Percentiles rank a stretch among this genome's conserved stretches.
phyloP scores from a whole-genome alignment of 192 early-diverging fungal species.

The Backusella psychrophila region DNA sequence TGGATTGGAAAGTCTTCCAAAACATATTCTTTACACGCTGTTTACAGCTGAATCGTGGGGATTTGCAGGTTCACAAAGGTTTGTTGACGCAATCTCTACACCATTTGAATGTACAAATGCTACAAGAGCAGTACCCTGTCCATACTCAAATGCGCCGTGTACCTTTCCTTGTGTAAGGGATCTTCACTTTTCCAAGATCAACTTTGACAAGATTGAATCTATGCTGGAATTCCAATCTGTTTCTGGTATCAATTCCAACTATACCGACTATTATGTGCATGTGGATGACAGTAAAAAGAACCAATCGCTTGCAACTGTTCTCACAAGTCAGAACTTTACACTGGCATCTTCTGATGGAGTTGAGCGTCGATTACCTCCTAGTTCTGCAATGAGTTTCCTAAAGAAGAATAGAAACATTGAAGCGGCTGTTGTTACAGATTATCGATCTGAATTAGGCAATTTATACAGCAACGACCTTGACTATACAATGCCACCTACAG shows the following conservation, averaged over 20 bases:
- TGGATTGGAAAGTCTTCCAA: slow-evolving; percentile 43
- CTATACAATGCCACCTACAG: background rate
- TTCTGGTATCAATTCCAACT: slow-evolving; percentile 30
- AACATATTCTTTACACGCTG: slow-evolving; percentile 73
- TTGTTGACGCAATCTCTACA: slow-evolving; percentile 67
- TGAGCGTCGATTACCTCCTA: slow-evolving; percentile 61
- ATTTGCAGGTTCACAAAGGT: slow-evolving; percentile 78
- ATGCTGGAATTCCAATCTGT: slow-evolving; percentile 72
- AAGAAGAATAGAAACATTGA: slow-evolving; percentile 57
- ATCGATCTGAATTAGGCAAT: slow-evolving; percentile 50
- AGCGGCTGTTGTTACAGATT: slow-evolving; percentile 64
- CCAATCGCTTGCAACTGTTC: slow-evolving; percentile 1
- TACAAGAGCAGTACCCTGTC: slow-evolving; percentile 24
- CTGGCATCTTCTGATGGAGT: slow-evolving; percentile 45
- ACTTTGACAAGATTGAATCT: slow-evolving; percentile 62
- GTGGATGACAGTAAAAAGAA: slow-evolving; percentile 33
- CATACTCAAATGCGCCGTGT: slow-evolving; percentile 47
- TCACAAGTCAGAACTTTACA: slow-evolving; percentile 26
- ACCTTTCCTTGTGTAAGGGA: slow-evolving; percentile 59
- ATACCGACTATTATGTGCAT: slow-evolving; percentile 40
- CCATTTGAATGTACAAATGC: slow-evolving; percentile 55
- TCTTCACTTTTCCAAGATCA: slow-evolving; percentile 64
- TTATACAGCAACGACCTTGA: slow-evolving; percentile 62
- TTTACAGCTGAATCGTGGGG: slow-evolving; percentile 76
- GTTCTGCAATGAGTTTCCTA: slow-evolving; percentile 70